Conservation (phyloP, 2,329 filamentous ascomycete species). For the Fusarium sulawesiense region DNA sequence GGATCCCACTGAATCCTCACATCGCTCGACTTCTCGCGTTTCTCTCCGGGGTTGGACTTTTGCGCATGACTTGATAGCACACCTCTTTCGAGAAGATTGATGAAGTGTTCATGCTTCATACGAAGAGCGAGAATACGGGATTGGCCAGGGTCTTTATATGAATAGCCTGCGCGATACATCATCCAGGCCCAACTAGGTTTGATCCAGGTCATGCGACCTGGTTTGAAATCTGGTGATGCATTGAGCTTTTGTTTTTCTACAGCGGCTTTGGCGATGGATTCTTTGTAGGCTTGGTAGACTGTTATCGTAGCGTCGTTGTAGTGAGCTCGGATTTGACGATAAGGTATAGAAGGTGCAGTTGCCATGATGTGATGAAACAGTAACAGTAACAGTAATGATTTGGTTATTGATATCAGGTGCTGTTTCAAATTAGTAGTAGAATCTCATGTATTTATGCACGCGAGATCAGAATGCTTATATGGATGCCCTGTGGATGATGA, state of each 20-base stretch:
- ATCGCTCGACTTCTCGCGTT: conserved; percentile 46
- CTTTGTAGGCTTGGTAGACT: conserved; percentile 71
- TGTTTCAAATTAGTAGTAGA: not conserved
- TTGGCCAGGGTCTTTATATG: conserved; percentile 66
- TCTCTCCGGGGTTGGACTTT: conserved; percentile 3
- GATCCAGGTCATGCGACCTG: conserved; percentile 72
- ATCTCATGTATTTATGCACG: not conserved
- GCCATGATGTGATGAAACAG: conserved; percentile 26
- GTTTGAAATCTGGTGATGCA: conserved; percentile 63
- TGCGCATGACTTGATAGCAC: conserved; percentile 49
- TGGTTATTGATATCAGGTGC: not conserved
- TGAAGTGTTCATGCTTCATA: conserved; percentile 63
- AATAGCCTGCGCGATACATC: conserved; percentile 72
- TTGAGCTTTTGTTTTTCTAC: conserved; percentile 62
- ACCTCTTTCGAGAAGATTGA: conserved; percentile 56
- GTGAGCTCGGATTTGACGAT: conserved; percentile 64
- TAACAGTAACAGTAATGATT: not conserved
- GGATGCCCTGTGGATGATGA: conserved; percentile 4
- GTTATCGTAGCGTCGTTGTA: conserved; percentile 65
- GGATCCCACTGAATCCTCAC: conserved; percentile 75
- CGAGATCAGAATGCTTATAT: not conserved
- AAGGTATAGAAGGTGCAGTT: conserved; percentile 43
- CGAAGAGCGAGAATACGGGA: conserved; percentile 67
- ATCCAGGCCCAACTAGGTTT: conserved; percentile 74
- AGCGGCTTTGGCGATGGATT: conserved; percentile 64